Evolutionary conservation across 192 early-diverging fungal genomes (phyloP).

Genomic region (Funneliformis mosseae): DNA sequence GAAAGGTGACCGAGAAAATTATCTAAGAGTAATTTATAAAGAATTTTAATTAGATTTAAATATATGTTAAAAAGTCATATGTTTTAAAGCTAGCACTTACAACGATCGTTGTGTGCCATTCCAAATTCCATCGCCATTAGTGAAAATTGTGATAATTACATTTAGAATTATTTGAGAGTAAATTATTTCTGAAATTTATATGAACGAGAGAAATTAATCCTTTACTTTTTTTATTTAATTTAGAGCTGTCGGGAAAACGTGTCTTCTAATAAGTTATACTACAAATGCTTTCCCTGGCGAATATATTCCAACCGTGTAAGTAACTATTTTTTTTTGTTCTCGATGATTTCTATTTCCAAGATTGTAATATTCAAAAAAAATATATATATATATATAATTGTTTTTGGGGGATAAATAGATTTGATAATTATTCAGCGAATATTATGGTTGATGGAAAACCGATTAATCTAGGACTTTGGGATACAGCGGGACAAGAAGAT

Average conservation of each 20-base stretch:
- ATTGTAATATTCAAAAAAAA: not conserved
- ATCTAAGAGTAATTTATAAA: no score
- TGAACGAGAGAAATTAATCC: not conserved
- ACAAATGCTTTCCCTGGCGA: conserved; percentile 99
- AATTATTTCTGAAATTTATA: no score
- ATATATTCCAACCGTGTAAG: conserved; percentile 99
- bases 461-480: conserved; percentile 97
- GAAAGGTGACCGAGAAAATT: no score
- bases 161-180: not conserved
- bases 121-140: no score
- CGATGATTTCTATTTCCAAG: not conserved
- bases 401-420: conserved; percentile 48
- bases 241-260: conserved; percentile 94
- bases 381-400: not conserved
- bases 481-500: conserved; percentile 99
- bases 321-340: not conserved
- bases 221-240: not conserved
- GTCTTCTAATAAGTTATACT: conserved; percentile 96
- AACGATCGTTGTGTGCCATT: no score
- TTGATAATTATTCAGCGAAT: conserved; percentile 99
- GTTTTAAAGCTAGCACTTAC: no score
- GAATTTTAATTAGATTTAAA: no score
- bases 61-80: no score
- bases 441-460: conserved; percentile 99
- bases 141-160: not conserved